Conservation (phyloP, 163 green algal genomes). For the Volvox carteri region DNA sequence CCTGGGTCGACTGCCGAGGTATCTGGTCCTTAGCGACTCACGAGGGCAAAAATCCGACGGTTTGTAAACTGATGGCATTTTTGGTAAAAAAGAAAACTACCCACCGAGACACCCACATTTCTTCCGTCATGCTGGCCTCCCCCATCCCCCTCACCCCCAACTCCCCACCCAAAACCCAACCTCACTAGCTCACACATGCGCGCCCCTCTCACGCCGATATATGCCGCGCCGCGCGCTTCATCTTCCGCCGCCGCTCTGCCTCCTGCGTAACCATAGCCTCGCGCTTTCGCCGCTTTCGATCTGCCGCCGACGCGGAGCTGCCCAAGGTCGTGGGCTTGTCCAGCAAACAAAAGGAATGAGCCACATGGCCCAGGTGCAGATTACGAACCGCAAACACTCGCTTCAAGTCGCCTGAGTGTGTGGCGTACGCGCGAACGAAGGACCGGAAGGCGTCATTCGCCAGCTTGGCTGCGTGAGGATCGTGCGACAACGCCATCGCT, state of each 20-base stretch:
- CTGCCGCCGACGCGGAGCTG: conserved; percentile 58
- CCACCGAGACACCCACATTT: no score
- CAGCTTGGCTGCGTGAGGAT: conserved; percentile 31
- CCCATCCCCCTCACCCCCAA: no score
- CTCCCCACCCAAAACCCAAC: no score
- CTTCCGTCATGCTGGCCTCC: no score
- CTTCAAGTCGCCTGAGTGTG: conserved; percentile 85
- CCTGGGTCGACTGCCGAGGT: no score
- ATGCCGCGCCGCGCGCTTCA: conserved; percentile 38
- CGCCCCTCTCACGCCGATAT: conserved; percentile 5
- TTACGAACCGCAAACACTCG: conserved; percentile 90
- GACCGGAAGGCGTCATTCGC: conserved; percentile 85
- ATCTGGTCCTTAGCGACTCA: no score
- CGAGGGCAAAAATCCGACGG: no score
- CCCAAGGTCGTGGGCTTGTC: conserved; percentile 77
- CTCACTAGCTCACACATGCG: no score
- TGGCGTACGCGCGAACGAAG: conserved; percentile 92
- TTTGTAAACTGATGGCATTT: no score
- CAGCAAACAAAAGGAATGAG: conserved; percentile 88
- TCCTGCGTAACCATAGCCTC: conserved; percentile 47
- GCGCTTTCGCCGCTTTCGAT: conserved; percentile 75
- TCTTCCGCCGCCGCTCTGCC: conserved; percentile 46
- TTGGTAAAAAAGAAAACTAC: no score
- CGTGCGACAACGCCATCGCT: conserved; percentile 9
- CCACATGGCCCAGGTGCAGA: conserved; percentile 95